phyloP scores from a whole-genome alignment of 225 moss, liverwort and hornwort genomes.

The Neckera pumila region DNA sequence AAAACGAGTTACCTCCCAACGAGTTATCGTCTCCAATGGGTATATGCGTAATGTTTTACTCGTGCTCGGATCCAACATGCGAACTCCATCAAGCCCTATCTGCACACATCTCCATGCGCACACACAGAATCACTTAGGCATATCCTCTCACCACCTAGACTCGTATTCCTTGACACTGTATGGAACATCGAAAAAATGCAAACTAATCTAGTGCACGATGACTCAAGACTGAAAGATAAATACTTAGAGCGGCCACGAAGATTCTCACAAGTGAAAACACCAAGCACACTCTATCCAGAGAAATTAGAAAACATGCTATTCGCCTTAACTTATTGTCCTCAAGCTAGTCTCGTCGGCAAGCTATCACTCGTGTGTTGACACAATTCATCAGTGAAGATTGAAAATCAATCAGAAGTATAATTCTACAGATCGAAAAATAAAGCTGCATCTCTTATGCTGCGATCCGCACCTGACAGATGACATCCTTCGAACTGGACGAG shows the following conservation, averaged over 20 bases:
- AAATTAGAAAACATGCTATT: neutral
- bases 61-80: constrained; percentile 84
- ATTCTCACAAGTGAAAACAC: neutral
- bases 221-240: neutral
- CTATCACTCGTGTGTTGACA: neutral
- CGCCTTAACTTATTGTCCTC: neutral
- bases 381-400: neutral
- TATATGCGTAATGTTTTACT: constrained; percentile 78
- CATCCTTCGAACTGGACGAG: constrained; percentile 52
- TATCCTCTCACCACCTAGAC: neutral
- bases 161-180: neutral
- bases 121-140: neutral
- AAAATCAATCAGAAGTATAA: neutral
- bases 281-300: neutral
- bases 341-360: neutral
- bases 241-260: neutral
- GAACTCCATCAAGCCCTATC: constrained; percentile 97
- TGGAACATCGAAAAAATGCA: neutral
- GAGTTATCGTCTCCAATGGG: constrained; percentile 81
- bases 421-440: neutral
- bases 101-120: constrained; percentile 20
- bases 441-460: neutral
- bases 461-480: constrained; percentile 67
- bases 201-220: neutral
- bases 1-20: constrained; percentile 64